Evolutionary conservation across 768 basidiomycete species (phyloP).

Genomic region (Mycena polygramma): DNA sequence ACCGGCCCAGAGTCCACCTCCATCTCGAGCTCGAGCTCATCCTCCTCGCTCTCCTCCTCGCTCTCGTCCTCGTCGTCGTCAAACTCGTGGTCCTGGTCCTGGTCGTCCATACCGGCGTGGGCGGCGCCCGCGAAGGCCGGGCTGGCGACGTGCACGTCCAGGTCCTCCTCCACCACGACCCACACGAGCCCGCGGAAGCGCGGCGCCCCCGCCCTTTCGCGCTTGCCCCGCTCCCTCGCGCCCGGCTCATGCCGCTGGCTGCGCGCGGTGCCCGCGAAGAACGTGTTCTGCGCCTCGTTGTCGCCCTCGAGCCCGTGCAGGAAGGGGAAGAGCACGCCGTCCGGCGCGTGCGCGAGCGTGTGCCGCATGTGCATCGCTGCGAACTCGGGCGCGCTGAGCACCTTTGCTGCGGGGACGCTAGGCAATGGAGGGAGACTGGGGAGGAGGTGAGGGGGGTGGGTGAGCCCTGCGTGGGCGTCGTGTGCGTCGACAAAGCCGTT

Average conservation of each 20-base stretch:
- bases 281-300: conserved; percentile 83
- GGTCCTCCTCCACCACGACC: conserved; percentile 84
- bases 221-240: background rate
- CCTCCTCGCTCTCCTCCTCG: conserved; percentile 1
- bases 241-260: too few relatives aligned
- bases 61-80: conserved; percentile 32
- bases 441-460: background rate
- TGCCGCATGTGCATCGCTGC: conserved; percentile 73
- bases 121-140: conserved; percentile 38
- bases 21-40: conserved; percentile 34
- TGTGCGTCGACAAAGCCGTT: too few relatives aligned
- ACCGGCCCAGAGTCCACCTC: conserved; percentile 32
- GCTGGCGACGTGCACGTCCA: conserved; percentile 30
- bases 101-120: background rate
- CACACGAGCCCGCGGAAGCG: conserved; percentile 83
- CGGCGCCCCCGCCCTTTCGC: conserved; percentile 42
- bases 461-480: too few relatives aligned
- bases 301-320: conserved; percentile 88
- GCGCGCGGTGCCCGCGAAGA: too few relatives aligned
- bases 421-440: conserved; percentile 1
- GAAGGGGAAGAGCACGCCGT: conserved; percentile 89
- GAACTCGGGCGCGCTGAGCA: conserved; percentile 62
- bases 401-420: conserved; percentile 27
- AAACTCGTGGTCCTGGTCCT: conserved; percentile 41
- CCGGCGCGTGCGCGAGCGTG: conserved; percentile 78